A percentile compares a stretch with the other conserved stretches of the same genome.
Conservation (phyloP, 768 basidiomycete genomes). For the Bullera alba region DNA sequence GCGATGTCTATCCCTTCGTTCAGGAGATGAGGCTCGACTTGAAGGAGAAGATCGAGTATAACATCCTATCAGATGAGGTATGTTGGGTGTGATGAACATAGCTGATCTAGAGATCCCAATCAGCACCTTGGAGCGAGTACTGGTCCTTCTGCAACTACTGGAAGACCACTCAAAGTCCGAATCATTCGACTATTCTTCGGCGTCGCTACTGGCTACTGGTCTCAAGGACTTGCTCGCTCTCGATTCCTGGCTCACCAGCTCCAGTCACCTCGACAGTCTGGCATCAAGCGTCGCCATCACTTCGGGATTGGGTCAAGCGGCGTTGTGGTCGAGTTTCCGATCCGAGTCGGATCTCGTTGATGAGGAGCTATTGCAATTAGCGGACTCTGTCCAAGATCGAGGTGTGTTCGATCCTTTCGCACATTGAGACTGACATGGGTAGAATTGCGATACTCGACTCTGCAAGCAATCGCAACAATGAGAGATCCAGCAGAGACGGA, state of each 20-base stretch:
- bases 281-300: conserved; percentile 55
- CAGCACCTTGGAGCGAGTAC: conserved; percentile 17
- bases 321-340: conserved; percentile 59
- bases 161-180: conserved; percentile 47
- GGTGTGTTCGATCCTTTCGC: conserved; percentile 4
- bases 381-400: conserved; percentile 5
- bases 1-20: conserved; percentile 20
- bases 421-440: not conserved
- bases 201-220: conserved; percentile 57
- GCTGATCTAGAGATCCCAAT: no score
- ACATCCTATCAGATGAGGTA: no score
- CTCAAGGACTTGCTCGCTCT: conserved; percentile 50
- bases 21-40: no score
- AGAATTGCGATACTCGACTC: conserved; percentile 12
- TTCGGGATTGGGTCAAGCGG: conserved; percentile 64
- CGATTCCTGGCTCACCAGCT: conserved; percentile 1
- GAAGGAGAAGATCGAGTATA: no score
- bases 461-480: conserved; percentile 3
- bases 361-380: not conserved
- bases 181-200: conserved; percentile 60
- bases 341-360: not conserved
- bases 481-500: not conserved
- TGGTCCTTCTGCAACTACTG: conserved; percentile 46
- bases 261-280: conserved; percentile 46
- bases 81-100: no score